phyloP scores from a whole-genome alignment of 371 early-diverging fungal genomes.

The Rhizopus sp. region DNA sequence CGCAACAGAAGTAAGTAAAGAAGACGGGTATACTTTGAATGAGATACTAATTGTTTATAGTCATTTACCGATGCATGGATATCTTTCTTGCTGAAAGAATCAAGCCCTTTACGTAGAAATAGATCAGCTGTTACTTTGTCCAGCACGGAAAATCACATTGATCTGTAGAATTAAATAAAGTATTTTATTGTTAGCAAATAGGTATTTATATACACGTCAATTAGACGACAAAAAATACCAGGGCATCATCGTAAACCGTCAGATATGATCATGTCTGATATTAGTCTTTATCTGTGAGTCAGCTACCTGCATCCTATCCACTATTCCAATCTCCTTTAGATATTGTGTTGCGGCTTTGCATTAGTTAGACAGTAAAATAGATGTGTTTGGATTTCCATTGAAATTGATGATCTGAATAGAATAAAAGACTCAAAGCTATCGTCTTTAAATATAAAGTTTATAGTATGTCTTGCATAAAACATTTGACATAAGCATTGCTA shows the following conservation, averaged over 20 bases:
- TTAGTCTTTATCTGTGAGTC: too few relatives aligned
- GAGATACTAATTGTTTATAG: constrained; percentile 35
- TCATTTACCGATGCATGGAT: constrained; percentile 91
- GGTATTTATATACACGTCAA: not conserved
- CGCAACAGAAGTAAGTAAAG: constrained; percentile 34
- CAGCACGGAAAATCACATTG: constrained; percentile 17
- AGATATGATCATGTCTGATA: too few relatives aligned
- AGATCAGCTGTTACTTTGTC: constrained; percentile 23
- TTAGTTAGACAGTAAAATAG: too few relatives aligned
- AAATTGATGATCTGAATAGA: too few relatives aligned
- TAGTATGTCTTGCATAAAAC: too few relatives aligned
- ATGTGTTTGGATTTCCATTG: too few relatives aligned
- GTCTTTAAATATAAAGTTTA: too few relatives aligned
- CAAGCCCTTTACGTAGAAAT: constrained; percentile 38
- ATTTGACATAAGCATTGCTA: too few relatives aligned
- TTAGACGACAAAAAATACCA: not conserved
- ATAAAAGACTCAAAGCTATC: too few relatives aligned
- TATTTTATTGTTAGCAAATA: not conserved
- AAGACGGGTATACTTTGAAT: constrained; percentile 8
- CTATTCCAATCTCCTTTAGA: too few relatives aligned
- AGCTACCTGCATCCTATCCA: too few relatives aligned
- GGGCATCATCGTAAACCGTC: not conserved
- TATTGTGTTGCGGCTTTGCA: too few relatives aligned
- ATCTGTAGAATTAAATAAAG: constrained; percentile 10
- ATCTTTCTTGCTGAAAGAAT: constrained; percentile 76